Evolutionary conservation across 106 monocot genomes (phyloP).

Genomic region (Dioscorea zingiberensis): DNA sequence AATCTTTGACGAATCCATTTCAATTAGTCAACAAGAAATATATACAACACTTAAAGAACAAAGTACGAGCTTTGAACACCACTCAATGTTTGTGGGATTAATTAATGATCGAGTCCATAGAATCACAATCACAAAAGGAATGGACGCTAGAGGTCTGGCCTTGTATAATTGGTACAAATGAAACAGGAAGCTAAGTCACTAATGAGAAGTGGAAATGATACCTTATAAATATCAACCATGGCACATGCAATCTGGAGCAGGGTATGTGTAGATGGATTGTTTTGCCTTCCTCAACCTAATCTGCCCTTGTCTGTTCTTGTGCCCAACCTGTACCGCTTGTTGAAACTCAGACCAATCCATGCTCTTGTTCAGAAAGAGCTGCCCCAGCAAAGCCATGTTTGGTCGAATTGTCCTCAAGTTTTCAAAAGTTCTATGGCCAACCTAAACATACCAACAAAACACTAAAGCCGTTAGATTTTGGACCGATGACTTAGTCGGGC

Average conservation of each 20-base stretch:
- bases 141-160: no score
- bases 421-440: constrained; percentile 62
- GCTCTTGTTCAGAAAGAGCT: constrained; percentile 79
- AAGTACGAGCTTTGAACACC: no score
- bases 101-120: no score
- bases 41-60: no score
- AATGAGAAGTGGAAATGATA: neutral
- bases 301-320: constrained; percentile 62
- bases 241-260: constrained; percentile 88
- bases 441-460: constrained; percentile 16
- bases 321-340: constrained; percentile 49
- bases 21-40: no score
- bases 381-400: constrained; percentile 66
- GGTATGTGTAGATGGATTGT: constrained; percentile 85
- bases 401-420: constrained; percentile 79
- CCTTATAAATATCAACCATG: constrained; percentile 24
- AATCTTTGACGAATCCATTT: no score
- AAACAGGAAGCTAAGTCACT: no score
- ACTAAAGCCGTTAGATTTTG: no score
- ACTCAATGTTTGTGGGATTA: no score
- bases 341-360: constrained; percentile 67
- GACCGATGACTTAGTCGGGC: no score
- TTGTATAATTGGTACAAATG: no score
- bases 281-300: constrained; percentile 61
- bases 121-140: no score